Conservation (phyloP, 1,284 basidiomycete species). For the Polyporus tsugae region DNA sequence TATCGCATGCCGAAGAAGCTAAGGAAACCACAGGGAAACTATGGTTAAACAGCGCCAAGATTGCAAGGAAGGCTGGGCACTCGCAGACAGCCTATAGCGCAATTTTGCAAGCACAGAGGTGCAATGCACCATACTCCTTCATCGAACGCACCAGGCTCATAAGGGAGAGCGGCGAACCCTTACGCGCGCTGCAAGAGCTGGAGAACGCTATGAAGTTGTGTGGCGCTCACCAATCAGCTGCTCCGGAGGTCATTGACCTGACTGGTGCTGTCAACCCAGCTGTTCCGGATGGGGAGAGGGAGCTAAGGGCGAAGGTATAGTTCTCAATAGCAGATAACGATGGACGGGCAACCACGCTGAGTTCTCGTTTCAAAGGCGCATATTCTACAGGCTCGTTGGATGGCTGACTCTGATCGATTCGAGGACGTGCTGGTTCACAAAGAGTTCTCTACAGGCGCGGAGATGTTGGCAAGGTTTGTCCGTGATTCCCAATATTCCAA, state of each 20-base stretch:
- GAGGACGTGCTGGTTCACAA: slow-evolving; percentile 72
- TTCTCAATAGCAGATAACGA: background rate
- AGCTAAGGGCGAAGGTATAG: slow-evolving; percentile 76
- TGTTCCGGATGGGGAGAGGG: slow-evolving; percentile 53
- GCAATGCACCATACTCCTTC: slow-evolving; percentile 82
- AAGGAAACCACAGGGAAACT: slow-evolving; percentile 75
- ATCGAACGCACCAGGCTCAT: slow-evolving; percentile 93
- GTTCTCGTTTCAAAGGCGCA: slow-evolving; percentile 64
- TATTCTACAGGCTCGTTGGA: slow-evolving; percentile 92
- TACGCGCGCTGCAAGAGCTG: slow-evolving; percentile 90
- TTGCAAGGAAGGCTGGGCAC: slow-evolving; percentile 94
- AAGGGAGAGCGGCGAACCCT: slow-evolving; percentile 81
- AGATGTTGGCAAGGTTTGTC: slow-evolving; percentile 64
- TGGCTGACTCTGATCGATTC: slow-evolving; percentile 89
- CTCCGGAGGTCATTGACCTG: slow-evolving; percentile 16
- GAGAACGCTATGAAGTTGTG: slow-evolving; percentile 72
- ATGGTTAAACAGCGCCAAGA: slow-evolving; percentile 95
- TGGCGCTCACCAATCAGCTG: slow-evolving; percentile 13
- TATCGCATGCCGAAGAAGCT: slow-evolving; percentile 1
- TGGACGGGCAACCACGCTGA: background rate
- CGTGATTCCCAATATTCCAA: background rate
- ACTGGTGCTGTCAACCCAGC: slow-evolving; percentile 10
- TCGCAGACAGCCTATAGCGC: slow-evolving; percentile 98
- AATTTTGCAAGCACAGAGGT: slow-evolving; percentile 88
- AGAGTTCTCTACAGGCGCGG: slow-evolving; percentile 65